These are phyloP conservation scores for Penicillium arizonense DNA, from an alignment of 495 filamentous ascomycete genomes.

Conservation along the genomic window DNA sequence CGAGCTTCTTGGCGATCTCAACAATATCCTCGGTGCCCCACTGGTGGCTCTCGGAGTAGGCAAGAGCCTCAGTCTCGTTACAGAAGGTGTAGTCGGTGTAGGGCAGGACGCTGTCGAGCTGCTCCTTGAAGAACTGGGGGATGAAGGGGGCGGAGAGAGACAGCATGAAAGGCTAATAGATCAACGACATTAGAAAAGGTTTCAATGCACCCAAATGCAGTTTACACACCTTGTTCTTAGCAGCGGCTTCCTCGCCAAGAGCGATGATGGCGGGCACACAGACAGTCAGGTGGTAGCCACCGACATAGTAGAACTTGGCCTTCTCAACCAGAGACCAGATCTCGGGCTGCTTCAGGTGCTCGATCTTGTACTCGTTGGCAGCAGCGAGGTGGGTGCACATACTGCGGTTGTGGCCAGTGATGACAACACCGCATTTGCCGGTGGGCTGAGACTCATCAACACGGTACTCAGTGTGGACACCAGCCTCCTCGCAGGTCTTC, in stretches of 20 bases:
- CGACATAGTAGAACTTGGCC: conserved; percentile 86
- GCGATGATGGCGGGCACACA: conserved; percentile 87
- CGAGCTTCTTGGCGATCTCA: conserved; percentile 83
- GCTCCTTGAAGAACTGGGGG: conserved; percentile 95
- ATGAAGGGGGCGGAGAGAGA: conserved; percentile 95
- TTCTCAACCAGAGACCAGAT: conserved; percentile 89
- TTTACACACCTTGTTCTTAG: conserved; percentile 69
- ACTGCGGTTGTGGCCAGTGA: conserved; percentile 89
- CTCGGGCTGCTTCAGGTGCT: conserved; percentile 87
- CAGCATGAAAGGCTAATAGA: conserved; percentile 68
- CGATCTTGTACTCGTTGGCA: conserved; percentile 93
- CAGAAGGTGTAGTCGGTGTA: conserved; percentile 98
- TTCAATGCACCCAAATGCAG: background rate
- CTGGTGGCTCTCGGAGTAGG: conserved; percentile 79
- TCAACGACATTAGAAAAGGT: conserved; percentile 3
- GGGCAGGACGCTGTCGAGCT: conserved; percentile 74
- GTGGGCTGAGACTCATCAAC: conserved; percentile 79
- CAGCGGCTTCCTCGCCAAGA: conserved; percentile 83
- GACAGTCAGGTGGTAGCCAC: conserved; percentile 87
- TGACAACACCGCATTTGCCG: conserved; percentile 92
- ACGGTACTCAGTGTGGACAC: conserved; percentile 90
- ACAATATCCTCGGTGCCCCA: conserved; percentile 71
- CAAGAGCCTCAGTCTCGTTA: conserved; percentile 90
- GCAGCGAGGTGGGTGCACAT: conserved; percentile 96
- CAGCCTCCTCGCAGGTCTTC: conserved; percentile 74